Base-by-base conservation (phyloP, 495 filamentous ascomycete species). In the Xylaria longipes region DNA sequence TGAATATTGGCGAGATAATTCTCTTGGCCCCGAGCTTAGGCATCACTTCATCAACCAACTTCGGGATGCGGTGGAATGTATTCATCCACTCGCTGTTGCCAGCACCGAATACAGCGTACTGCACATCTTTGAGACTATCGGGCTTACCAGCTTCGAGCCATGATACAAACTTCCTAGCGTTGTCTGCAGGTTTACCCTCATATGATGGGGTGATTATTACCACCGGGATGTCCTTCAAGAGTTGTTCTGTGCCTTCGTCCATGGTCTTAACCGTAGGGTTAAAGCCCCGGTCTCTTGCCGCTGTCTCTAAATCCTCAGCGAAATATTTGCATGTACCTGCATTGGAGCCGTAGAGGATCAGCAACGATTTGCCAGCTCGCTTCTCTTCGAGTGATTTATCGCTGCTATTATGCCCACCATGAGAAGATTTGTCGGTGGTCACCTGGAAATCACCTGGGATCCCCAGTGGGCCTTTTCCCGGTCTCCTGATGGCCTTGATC, bases 21-120 rank as follows among this genome's bases (percentile, higher is more conserved):
- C 82, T 80, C 17, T 77, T 56, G 63, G 84, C 87, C 15, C 90
- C 88, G 63, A 84, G 79, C 33, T 84, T 72, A 22, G 76, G 73
- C 41, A 89, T 76, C 1, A 81, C 70, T 11, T 80, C 68, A 71
- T 93, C 84, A 4, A 93, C 81, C 3, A 86, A 74, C 69, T 83
- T 91, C 2, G 92, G 91, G 22, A 94, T 84, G 41, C 83, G 82
- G 63, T 93, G 89, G 78, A 90, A 93, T 1, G 92, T 93, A 15
- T 83, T 72, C 0, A 82, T 78, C 91, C 91, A 93, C 67, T 93
- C 86, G 65, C 64, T 66, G 70, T 80, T 74, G 12, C 80, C 80
- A 20, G 83, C 85, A 3, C 89, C 91, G 77, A 91, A 93, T 9
- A 91, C 86, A 3, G 90, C 87, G 75, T 87, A 93, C 27, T 82